Conservation (phyloP, 768 basidiomycete genomes). For the Amyloporia xantha region DNA sequence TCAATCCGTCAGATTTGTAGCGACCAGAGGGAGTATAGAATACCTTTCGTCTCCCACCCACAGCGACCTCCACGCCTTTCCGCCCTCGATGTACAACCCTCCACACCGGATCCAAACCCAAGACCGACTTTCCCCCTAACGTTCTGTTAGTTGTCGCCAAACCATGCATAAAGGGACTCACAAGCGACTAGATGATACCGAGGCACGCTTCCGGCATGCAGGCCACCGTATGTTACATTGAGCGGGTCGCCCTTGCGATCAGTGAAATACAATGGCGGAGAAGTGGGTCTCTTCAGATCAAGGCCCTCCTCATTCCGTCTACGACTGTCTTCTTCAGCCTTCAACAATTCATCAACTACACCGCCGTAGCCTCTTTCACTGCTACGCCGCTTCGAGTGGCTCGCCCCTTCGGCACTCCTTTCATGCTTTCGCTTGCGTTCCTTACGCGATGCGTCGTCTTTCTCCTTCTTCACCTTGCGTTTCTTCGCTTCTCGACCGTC, state of each 20-base stretch:
- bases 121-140: constrained; percentile 52
- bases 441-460: constrained; percentile 4
- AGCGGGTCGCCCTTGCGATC: constrained; percentile 62
- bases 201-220: constrained; percentile 58
- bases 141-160: constrained; percentile 41
- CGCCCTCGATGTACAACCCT: constrained; percentile 37
- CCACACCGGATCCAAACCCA: constrained; percentile 53
- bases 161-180: constrained; percentile 29
- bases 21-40: too few species aligned
- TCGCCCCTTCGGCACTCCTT: constrained; percentile 19
- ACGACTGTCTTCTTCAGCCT: constrained; percentile 29
- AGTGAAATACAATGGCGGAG: constrained; percentile 42
- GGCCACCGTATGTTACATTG: constrained; percentile 61
- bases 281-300: constrained; percentile 15
- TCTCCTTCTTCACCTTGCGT: constrained; percentile 3
- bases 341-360: constrained; percentile 26
- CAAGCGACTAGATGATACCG: constrained; percentile 55
- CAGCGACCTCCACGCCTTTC: constrained; percentile 54
- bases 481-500: constrained; percentile 10
- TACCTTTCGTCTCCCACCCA: constrained; percentile 25
- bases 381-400: constrained; percentile 9
- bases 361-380: constrained; percentile 5
- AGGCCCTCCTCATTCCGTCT: constrained; percentile 16
- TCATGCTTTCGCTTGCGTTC: constrained; percentile 25
- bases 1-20: too few species aligned